Percentiles rank a stretch among this genome's conserved stretches.
These are phyloP conservation scores for Globisporangium apiculatum DNA, from an alignment of 352 stramenopile genomes.

Conservation along the genomic window DNA sequence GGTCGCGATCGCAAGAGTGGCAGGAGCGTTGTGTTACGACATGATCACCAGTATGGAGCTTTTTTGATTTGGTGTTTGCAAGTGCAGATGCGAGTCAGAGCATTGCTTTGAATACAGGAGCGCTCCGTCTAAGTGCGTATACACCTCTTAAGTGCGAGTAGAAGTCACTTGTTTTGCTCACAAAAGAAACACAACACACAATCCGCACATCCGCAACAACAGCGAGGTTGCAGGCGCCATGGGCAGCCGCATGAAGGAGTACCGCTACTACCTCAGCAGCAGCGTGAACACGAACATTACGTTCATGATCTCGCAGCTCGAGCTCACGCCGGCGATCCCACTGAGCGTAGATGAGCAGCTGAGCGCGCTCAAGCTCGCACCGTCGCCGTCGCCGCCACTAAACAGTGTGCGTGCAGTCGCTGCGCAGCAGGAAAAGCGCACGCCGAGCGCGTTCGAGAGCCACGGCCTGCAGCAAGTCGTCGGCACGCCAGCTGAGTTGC, in stretches of 20 bases:
- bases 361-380: slow-evolving; percentile 3
- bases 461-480: slow-evolving; percentile 49
- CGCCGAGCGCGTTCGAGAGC: slow-evolving; percentile 20
- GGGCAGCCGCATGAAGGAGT: slow-evolving; percentile 75
- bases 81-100: neutral
- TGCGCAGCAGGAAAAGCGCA: slow-evolving; percentile 5
- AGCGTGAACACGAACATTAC: slow-evolving; percentile 73
- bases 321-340: slow-evolving; percentile 51
- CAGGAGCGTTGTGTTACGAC: too few relatives aligned
- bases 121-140: neutral
- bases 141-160: neutral
- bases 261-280: slow-evolving; percentile 86
- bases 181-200: too few relatives aligned
- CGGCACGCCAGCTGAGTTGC: slow-evolving; percentile 60
- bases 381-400: neutral
- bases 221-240: slow-evolving; percentile 16
- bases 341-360: slow-evolving; percentile 20
- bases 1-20: too few relatives aligned
- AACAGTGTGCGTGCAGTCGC: neutral
- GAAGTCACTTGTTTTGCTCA: neutral
- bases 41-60: too few relatives aligned
- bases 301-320: slow-evolving; percentile 73
- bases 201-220: neutral
- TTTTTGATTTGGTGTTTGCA: too few relatives aligned
- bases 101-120: too few relatives aligned